Base-by-base conservation (phyloP, 2,329 filamentous ascomycete genomes). In the Camptophora hylomeconis region DNA sequence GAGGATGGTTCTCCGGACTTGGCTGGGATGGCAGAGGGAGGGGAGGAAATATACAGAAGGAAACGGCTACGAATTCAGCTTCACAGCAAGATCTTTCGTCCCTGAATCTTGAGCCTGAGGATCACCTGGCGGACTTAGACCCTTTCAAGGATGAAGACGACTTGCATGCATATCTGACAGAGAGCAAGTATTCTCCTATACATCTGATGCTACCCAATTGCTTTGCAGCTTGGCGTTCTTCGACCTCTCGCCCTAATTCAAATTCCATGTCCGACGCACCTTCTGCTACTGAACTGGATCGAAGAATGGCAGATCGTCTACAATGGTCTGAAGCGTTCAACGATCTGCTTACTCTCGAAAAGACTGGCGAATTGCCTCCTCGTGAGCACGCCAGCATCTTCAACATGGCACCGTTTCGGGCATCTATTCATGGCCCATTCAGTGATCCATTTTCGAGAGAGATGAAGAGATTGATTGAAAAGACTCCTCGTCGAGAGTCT, bases 311-410 rank as follows among this genome's bases (percentile, higher is more conserved):
- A 41, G 16, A 33, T 21, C 20, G 48, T 36, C 26, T 57, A 42
- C 16, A 52, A 46, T 72, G 69, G 68, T 57, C 65, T 10, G 61
- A 65, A 28, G 69, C 70, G 0, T 74, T 71, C 39, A 68, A 73
- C 41, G 70, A 75, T 40, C 55, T 75, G 7, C 39, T 74, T 10
- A 57, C 57, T 26, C 51, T 66, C 3, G 52, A 61, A 28, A 60
- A 60, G 29, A 58, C 56, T 13, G 50, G 55, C 31, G 43, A 50
- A 14, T 54, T 61, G 51, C 13, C 13, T 15, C 10, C 11, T 10
- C 10, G n/a, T n/a, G n/a, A n/a, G n/a, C n/a, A n/a, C n/a, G n/a
- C n/a, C n/a, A n/a, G n/a, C n/a, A n/a, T n/a, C n/a, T n/a, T n/a
- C n/a, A n/a, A n/a, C n/a, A n/a, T n/a, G n/a, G n/a, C n/a, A n/a